Evolutionary conservation across 176 grass and related monocot genomes (phyloP).

Genomic region (Rhynchospora tenuis): DNA sequence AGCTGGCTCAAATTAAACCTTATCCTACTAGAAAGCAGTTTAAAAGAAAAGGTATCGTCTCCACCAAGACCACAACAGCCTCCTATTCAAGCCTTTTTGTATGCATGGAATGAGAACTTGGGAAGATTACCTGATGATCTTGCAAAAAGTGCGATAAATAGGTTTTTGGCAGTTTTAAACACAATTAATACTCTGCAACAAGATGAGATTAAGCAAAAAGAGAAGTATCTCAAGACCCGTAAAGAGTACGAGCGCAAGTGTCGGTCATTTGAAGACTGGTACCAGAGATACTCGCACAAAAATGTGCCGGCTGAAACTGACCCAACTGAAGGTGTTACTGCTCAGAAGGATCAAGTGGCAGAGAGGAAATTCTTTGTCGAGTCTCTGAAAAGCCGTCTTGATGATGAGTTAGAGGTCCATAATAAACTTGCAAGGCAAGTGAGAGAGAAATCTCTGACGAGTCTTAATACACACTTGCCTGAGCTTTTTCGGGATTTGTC

Average conservation of each 20-base stretch:
- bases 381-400: conserved; percentile 63
- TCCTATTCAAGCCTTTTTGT: conserved; percentile 66
- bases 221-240: conserved; percentile 38
- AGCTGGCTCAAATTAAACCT: conserved; percentile 85
- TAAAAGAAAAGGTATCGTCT: conserved; percentile 91
- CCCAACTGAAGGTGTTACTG: conserved; percentile 22
- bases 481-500: conserved; percentile 75
- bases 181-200: conserved; percentile 74
- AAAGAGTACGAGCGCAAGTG: conserved; percentile 60
- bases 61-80: conserved; percentile 62
- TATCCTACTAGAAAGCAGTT: conserved; percentile 84
- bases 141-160: conserved; percentile 57
- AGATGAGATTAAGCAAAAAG: conserved; percentile 92
- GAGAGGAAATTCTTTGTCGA: conserved; percentile 65
- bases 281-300: conserved; percentile 52
- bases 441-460: conserved; percentile 73
- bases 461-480: conserved; percentile 73
- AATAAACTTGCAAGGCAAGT: conserved; percentile 74
- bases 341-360: conserved; percentile 50
- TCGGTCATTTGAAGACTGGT: conserved; percentile 90
- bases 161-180: conserved; percentile 71
- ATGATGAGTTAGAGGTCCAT: conserved; percentile 48
- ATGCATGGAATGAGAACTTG: conserved; percentile 73
- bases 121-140: conserved; percentile 70
- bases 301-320: conserved; percentile 36